These are phyloP conservation scores for Brassica carinata DNA, from an alignment of 345 rosid genomes.

Conservation along the genomic window DNA sequence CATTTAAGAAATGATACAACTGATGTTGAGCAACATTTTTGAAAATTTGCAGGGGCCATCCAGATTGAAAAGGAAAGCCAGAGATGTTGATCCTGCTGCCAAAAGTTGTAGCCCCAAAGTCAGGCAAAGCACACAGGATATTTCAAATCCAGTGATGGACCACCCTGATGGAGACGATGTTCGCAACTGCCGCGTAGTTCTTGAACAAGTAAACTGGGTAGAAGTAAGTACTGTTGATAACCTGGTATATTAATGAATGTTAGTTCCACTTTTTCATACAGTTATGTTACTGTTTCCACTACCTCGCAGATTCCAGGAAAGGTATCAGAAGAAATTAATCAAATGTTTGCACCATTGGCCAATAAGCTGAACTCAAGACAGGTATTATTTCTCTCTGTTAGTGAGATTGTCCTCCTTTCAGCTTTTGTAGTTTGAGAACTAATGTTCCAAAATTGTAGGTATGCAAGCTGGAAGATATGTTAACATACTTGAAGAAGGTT, in stretches of 20 bases:
- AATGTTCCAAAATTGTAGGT: conserved; percentile 55
- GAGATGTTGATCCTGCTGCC: conserved; percentile 41
- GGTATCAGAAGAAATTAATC: conserved; percentile 53
- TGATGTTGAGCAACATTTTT: conserved; percentile 34
- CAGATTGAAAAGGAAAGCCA: conserved; percentile 56
- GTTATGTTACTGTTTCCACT: conserved; percentile 18
- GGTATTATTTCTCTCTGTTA: conserved; percentile 47
- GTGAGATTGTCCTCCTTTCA: conserved; percentile 20
- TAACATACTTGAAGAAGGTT: conserved; percentile 57
- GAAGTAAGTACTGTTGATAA: conserved; percentile 55
- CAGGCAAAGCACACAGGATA: conserved; percentile 32
- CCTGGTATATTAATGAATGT: conserved; percentile 15
- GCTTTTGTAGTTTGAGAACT: conserved; percentile 13
- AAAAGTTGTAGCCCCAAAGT: conserved; percentile 41
- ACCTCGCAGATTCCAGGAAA: conserved; percentile 63
- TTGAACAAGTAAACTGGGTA: conserved; percentile 48
- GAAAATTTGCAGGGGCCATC: conserved; percentile 43
- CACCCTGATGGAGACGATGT: conserved; percentile 40
- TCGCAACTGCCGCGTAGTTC: conserved; percentile 39
- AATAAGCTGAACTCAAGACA: conserved; percentile 52
- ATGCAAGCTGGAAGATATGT: conserved; percentile 53
- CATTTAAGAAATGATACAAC: conserved; percentile 26
- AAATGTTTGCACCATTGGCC: conserved; percentile 51
- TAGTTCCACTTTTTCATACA: conserved; percentile 31
- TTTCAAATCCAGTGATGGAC: conserved; percentile 39